These are phyloP conservation scores for Colletotrichum euphorbiae DNA, from an alignment of 2,329 filamentous ascomycete genomes.

Conservation along the genomic window DNA sequence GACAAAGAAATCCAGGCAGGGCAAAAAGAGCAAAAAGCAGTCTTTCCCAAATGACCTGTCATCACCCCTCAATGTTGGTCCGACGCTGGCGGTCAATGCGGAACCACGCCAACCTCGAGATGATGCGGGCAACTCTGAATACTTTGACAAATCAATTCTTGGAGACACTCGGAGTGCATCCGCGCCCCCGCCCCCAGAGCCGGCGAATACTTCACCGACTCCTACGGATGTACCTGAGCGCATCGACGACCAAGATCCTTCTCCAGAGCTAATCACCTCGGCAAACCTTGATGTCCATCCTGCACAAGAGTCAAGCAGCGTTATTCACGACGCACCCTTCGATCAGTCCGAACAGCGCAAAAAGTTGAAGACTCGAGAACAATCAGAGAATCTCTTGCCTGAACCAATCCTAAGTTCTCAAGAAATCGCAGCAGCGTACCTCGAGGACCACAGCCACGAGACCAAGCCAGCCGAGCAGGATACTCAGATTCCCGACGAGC, in stretches of 20 bases:
- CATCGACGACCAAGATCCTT: slow-evolving; percentile 21
- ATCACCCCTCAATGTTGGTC: not conserved
- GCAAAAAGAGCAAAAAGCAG: slow-evolving; percentile 48
- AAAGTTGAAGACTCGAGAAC: slow-evolving; percentile 47
- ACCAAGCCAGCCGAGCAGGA: slow-evolving; percentile 1
- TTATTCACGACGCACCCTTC: slow-evolving; percentile 53
- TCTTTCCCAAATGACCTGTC: not conserved
- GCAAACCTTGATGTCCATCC: slow-evolving; percentile 47
- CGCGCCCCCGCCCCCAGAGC: slow-evolving; percentile 15
- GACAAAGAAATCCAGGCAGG: slow-evolving; percentile 42
- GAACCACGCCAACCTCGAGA: not conserved
- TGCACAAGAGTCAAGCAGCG: slow-evolving; percentile 49
- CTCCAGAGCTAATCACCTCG: slow-evolving; percentile 33
- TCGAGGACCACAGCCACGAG: slow-evolving; percentile 32
- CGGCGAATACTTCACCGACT: slow-evolving; percentile 1
- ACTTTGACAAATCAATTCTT: slow-evolving; percentile 22
- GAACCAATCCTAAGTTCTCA: slow-evolving; percentile 44
- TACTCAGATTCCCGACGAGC: not conserved
- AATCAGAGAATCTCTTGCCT: slow-evolving; percentile 43
- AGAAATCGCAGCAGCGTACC: slow-evolving; percentile 42
- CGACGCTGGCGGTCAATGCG: not conserved
- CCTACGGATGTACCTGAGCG: not conserved
- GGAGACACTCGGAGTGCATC: slow-evolving; percentile 15
- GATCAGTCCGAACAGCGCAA: slow-evolving; percentile 51
- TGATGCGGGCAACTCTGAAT: not conserved